Base-by-base conservation (phyloP, 176 grass and related monocot species). In the Eremochloa ophiuroides region DNA sequence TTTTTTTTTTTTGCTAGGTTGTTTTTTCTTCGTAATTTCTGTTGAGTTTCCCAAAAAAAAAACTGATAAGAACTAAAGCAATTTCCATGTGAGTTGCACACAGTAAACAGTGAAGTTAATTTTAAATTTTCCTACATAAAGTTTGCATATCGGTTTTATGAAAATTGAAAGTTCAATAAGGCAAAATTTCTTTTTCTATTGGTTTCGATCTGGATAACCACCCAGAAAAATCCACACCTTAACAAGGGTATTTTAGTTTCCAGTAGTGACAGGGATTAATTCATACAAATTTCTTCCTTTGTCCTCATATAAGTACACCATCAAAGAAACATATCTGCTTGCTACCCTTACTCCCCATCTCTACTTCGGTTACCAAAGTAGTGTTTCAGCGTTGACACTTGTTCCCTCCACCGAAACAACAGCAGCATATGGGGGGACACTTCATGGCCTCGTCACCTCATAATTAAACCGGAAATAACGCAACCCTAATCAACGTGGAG, bases 321-420 rank as follows among this genome's bases (percentile, higher is more conserved):
- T 59, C 23, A 59, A 59, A 26, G 10, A 26, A 59, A 59, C 9
- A 26, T 59, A 59, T 25, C 9, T 59, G 4, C n/a, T 26, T 26
- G n/a, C 55, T 26, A 59, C n/a, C 55, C 55, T 25, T 26, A 59
- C n/a, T 59, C 55, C 55, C 51, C 53, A 59, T 59, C 55, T 59
- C 10, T 59, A 12, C n/a, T 26, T 59, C 10, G 10, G 55, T 26
- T 26, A 59, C 55, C 55, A n/a, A n/a, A n/a, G n/a, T 59, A 59
- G 55, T 59, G 55, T 11, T 50, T 15, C 16, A 47, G 23, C 7
- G 35, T 30, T 50, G 31, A 85, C 46, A 15, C 46, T 44, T 85
- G 75, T 63, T 67, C 71, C 78, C 70, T 66, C 37, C 22, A 67
- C 78, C 22, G 61, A 59, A 67, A 81, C 69, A 86, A 55, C 4